A percentile compares a stretch with the other conserved stretches of the same genome.
These are phyloP conservation scores for Miamiensis avidus DNA, from an alignment of 169 alveolate genomes.

Conservation along the genomic window DNA sequence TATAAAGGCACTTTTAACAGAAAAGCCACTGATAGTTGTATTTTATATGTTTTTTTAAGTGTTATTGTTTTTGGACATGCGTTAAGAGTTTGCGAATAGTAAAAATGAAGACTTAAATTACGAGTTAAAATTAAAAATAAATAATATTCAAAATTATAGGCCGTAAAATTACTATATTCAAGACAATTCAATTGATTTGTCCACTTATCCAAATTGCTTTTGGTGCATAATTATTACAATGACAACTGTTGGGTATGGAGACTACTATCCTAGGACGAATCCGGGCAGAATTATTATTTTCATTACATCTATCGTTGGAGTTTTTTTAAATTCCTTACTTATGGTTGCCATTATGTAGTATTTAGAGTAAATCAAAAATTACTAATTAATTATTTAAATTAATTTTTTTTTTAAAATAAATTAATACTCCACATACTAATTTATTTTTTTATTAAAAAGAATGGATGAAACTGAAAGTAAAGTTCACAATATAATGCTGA, in stretches of 20 bases:
- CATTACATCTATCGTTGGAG: constrained; percentile 78
- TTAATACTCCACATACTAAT: no score
- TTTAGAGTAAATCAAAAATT: neutral
- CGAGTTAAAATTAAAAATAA: neutral
- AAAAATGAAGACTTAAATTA: neutral
- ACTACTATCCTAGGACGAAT: constrained; percentile 69
- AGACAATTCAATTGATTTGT: neutral
- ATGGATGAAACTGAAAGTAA: neutral
- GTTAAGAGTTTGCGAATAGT: neutral
- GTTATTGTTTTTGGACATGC: neutral
- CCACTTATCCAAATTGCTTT: constrained; percentile 55
- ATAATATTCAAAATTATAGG: neutral
- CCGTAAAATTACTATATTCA: neutral
- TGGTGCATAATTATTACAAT: constrained; percentile 72
- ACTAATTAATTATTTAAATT: no score
- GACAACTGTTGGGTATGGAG: constrained; percentile 87
- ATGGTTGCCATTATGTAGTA: neutral
- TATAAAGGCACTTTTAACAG: neutral
- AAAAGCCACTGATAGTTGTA: neutral
- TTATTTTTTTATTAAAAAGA: neutral
- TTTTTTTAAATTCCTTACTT: constrained; percentile 67
- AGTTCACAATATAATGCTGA: neutral
- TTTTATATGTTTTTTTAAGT: neutral
- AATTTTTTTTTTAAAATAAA: no score
- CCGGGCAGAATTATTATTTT: constrained; percentile 72